Conservation (phyloP, 768 basidiomycete genomes). For the Fistulinella prunicolor region DNA sequence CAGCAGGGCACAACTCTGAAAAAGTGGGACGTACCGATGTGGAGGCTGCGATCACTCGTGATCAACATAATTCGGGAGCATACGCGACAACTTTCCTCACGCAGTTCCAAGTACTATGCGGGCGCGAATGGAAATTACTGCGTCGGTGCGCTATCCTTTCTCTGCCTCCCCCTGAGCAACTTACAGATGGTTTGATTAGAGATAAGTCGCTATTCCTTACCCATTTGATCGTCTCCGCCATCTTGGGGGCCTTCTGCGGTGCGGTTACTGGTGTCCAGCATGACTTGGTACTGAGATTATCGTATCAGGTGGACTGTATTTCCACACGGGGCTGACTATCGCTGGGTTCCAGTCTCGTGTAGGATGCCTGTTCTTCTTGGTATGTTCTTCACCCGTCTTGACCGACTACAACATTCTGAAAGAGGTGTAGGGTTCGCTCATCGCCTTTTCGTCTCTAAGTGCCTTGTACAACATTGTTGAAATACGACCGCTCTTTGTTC, state of each 20-base stretch:
- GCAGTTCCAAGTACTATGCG: constrained; percentile 77
- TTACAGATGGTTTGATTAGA: constrained; percentile 34
- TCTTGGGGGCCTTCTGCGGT: constrained; percentile 89
- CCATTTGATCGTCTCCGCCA: constrained; percentile 64
- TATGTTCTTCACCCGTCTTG: constrained; percentile 25
- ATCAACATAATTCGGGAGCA: constrained; percentile 17
- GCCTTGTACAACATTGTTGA: constrained; percentile 87
- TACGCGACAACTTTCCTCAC: constrained; percentile 85
- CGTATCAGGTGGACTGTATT: constrained; percentile 76
- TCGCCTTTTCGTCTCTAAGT: constrained; percentile 89
- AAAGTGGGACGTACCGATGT: constrained; percentile 13
- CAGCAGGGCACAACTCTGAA: constrained; percentile 9
- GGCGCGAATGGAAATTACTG: constrained; percentile 83
- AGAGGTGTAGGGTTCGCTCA: constrained; percentile 66
- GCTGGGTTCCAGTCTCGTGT: constrained; percentile 93
- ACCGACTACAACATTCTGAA: constrained; percentile 6
- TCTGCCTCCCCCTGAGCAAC: not conserved
- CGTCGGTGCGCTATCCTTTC: constrained; percentile 43
- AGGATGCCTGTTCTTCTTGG: constrained; percentile 94
- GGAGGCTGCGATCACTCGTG: constrained; percentile 21
- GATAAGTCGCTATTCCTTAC: constrained; percentile 82
- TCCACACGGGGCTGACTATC: constrained; percentile 71
- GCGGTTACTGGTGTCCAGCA: constrained; percentile 15
- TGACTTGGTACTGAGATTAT: not conserved
- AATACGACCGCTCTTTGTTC: constrained; percentile 80